phyloP scores from a whole-genome alignment of 1,284 basidiomycete species.

The Ceratobasidium sp. region DNA sequence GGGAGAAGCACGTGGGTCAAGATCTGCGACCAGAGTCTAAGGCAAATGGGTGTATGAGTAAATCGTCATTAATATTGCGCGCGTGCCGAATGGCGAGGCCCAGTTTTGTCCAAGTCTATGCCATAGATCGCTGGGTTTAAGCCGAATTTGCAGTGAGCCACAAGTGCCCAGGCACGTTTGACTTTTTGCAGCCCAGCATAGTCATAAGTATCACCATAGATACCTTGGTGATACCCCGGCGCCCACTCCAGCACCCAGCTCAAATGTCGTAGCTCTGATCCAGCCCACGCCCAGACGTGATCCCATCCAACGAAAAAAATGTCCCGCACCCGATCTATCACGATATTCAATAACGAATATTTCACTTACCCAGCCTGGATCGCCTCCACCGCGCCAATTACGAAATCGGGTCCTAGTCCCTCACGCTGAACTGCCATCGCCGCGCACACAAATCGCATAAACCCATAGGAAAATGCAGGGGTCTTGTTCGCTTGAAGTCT shows the following conservation, averaged over 20 bases:
- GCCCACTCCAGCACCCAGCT: slow-evolving; percentile 5
- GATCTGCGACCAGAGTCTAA: slow-evolving; percentile 87
- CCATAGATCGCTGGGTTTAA: no score
- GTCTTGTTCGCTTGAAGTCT: slow-evolving; percentile 91
- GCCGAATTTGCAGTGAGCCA: background rate
- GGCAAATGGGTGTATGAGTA: slow-evolving; percentile 10
- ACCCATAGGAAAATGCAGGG: slow-evolving; percentile 87
- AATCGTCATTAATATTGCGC: no score
- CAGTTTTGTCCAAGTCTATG: no score
- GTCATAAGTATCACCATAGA: background rate
- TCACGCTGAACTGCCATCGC: slow-evolving; percentile 80
- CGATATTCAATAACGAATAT: no score
- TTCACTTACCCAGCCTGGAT: slow-evolving; percentile 84
- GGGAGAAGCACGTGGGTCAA: slow-evolving; percentile 84
- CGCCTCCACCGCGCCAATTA: slow-evolving; percentile 81
- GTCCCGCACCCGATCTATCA: background rate
- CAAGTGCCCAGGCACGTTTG: background rate
- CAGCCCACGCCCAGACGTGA: no score
- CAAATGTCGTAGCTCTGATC: background rate
- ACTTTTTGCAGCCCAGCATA: background rate
- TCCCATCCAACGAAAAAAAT: no score
- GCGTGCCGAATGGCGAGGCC: slow-evolving; percentile 18
- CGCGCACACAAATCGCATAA: slow-evolving; percentile 84
- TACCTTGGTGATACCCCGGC: background rate
- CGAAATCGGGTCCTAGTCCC: slow-evolving; percentile 80